Conservation (phyloP, 768 basidiomycete species). For the Porphyrellus cyaneotinctus region DNA sequence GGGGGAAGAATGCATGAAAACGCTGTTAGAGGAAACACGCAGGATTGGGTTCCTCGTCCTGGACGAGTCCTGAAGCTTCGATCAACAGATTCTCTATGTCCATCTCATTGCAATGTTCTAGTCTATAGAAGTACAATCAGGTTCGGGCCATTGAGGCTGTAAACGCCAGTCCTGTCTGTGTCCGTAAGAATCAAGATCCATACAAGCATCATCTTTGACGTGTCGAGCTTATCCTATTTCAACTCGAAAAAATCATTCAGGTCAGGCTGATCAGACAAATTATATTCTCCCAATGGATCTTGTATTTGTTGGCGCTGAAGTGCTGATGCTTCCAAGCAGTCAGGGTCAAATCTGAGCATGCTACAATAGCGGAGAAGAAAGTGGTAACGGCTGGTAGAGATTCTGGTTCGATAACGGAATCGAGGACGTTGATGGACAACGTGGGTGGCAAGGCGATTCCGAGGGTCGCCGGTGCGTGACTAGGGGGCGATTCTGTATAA, state of each 20-base stretch:
- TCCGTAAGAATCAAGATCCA: too few species aligned
- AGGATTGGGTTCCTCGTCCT: slow-evolving; percentile 16
- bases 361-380: neutral
- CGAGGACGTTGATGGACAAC: neutral
- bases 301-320: too few species aligned
- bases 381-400: neutral
- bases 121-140: too few species aligned
- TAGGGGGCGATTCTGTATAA: neutral
- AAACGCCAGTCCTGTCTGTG: too few species aligned
- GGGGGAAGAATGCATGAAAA: slow-evolving; percentile 17
- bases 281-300: too few species aligned
- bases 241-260: too few species aligned
- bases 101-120: neutral
- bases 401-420: neutral
- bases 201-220: too few species aligned
- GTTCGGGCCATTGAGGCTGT: too few species aligned
- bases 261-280: too few species aligned
- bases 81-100: neutral
- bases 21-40: slow-evolving; percentile 13
- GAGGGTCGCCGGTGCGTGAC: neutral
- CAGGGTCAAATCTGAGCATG: neutral
- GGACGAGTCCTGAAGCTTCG: neutral
- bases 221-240: too few species aligned
- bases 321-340: too few species aligned
- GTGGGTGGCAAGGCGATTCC: neutral